phyloP scores from a whole-genome alignment of 306 rosid species.

The Sindora glabra region DNA sequence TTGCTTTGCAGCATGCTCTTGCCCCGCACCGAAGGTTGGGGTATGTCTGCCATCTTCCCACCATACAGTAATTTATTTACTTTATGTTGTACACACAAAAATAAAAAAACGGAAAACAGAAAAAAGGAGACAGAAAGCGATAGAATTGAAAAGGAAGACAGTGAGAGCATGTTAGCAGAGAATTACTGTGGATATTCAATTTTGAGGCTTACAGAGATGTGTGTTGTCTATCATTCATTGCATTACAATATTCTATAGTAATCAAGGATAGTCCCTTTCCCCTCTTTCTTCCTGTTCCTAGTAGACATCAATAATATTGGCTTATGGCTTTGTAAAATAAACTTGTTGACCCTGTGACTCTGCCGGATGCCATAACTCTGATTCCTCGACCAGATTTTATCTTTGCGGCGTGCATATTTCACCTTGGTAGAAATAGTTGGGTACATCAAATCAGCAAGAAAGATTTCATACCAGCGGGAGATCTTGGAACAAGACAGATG shows the following conservation, averaged over 20 bases:
- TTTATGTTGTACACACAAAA: constrained; percentile 11
- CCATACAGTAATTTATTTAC: constrained; percentile 35
- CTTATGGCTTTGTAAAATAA: background rate
- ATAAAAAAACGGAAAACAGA: background rate
- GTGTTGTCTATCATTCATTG: constrained; percentile 22
- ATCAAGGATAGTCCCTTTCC: background rate
- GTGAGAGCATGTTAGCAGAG: background rate
- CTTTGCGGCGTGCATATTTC: too few species aligned
- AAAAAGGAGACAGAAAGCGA: background rate
- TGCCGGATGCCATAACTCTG: background rate
- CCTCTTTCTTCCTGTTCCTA: background rate
- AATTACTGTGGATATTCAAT: constrained; percentile 26
- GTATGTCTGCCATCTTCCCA: constrained; percentile 81
- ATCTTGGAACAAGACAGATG: too few species aligned
- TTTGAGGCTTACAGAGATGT: constrained; percentile 43
- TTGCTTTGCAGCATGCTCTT: constrained; percentile 77
- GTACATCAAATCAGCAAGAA: too few species aligned
- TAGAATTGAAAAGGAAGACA: background rate
- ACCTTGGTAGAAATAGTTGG: too few species aligned
- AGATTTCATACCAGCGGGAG: too few species aligned
- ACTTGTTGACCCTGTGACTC: background rate
- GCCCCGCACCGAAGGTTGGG: constrained; percentile 73
- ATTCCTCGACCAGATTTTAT: too few species aligned
- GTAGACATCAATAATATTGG: background rate
- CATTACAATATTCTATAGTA: background rate